A percentile compares a stretch with the other conserved stretches of the same genome.
Evolutionary conservation across 2,329 filamentous ascomycete species (phyloP).

Genomic region (Colletotrichum phormii): DNA sequence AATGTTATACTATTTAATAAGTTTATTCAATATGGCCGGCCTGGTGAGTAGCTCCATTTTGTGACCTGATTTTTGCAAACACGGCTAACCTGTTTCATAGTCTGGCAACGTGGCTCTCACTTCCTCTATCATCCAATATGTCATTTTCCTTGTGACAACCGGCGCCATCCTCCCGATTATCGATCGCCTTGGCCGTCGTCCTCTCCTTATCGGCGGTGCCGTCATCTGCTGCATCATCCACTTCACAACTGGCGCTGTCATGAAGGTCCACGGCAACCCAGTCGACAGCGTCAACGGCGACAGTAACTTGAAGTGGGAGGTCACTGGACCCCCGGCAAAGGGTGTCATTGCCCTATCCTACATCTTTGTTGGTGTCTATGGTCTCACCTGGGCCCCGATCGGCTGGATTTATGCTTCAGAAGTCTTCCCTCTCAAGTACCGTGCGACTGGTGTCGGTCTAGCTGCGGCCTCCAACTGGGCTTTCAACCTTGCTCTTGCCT

Average conservation of each 20-base stretch:
- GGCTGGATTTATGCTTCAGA: conserved; percentile 48
- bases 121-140: conserved; percentile 66
- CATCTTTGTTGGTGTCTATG: conserved; percentile 53
- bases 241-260: conserved; percentile 60
- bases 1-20: conserved; percentile 62
- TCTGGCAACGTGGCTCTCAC: conserved; percentile 50
- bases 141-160: conserved; percentile 66
- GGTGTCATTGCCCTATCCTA: conserved; percentile 64
- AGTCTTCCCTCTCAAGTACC: conserved; percentile 58
- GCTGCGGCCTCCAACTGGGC: conserved; percentile 63
- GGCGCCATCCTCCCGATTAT: conserved; percentile 61
- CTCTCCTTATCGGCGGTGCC: conserved; percentile 58
- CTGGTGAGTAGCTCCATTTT: too few relatives aligned
- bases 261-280: conserved; percentile 59
- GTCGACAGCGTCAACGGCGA: conserved; percentile 59
- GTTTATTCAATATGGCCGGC: too few relatives aligned
- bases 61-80: not conserved
- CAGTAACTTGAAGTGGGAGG: conserved; percentile 57
- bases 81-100: conserved; percentile 22
- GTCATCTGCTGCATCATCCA: conserved; percentile 59
- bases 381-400: conserved; percentile 48
- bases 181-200: conserved; percentile 60
- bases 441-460: conserved; percentile 65
- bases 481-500: conserved; percentile 62
- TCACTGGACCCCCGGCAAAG: conserved; percentile 57